Base-by-base conservation (phyloP, 345 rosid species). In the Eucalyptus sp. region DNA sequence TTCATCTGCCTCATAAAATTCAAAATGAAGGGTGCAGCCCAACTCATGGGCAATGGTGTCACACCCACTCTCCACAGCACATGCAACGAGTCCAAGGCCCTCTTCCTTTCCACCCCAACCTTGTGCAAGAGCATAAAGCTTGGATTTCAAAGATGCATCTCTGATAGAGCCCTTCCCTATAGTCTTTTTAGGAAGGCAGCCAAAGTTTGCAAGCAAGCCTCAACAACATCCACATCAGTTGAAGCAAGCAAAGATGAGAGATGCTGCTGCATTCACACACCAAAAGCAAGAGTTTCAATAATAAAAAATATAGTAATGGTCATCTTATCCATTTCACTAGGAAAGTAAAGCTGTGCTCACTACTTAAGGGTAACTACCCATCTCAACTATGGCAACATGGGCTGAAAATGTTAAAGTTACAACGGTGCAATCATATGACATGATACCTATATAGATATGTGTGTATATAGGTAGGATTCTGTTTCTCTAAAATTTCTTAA, bases 51-150 rank as follows among this genome's bases (percentile, higher is more conserved):
- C 96, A 86, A 94, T 90, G 86, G 93, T 93, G 81, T 97, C 99
- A 91, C 96, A 94, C 86, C 92, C 95, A 91, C 93, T 91, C 89
- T 91, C 92, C 62, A 94, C 90, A 90, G 96, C 92, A 94, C 98
- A 96, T 46, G 95, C 94, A 91, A 93, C 93, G 90, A 97, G 93
- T 88, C 99, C 99, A 81, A 97, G 98, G 87, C 99, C 99, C 95
- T 96, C 99, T 90, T 97, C 99, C 92, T 97, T 96, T 87, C 97
- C 98, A 7, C 99, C 99, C 99, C 99, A 97, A 90, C 99, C 99
- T 94, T 96, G 99, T 44, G 99, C 98, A 91, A 97, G 97, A 87
- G 98, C 93, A 94, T 96, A 97, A 83, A 97, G 90, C 92, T 93
- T 96, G 6, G 98, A 93, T 92, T 89, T 96, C 92, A 97, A 89